Base-by-base conservation (phyloP, 108 stramenopile species). In the Asterionellopsis glacialis region DNA sequence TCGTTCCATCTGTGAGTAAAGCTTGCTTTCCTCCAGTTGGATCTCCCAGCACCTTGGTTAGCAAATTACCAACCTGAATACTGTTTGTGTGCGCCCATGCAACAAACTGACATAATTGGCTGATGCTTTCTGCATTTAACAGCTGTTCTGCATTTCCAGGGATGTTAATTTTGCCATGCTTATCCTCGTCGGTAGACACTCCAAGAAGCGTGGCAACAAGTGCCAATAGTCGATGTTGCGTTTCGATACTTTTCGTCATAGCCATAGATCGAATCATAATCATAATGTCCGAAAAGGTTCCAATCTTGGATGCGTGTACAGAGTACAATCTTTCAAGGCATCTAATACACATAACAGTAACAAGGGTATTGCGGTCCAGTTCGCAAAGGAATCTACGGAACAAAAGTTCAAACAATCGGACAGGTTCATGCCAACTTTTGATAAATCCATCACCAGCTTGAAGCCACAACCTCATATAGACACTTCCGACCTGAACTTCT, bases 381-480 rank as follows among this genome's bases (percentile, higher is more conserved):
- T 92, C 86, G 57, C 84, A 82, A 33, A 92, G 77, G 22, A 87
- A 79, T 23, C 87, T 65, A 39, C 87, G 75, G 62, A 85, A 88
- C 25, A 92, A 70, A 27, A 73, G 52, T 45, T 92, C 87, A 45
- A 88, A 86, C 28, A 92, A 67, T 7, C 77, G 69, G 24, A 71
- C 43, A 5, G 91, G 91, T 38, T 92, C 86, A 44, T 85, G 82
- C 78, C 84, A 79, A 13, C 65, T 59, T 26, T 73, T 73, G 58
- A 92, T 83, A 56, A 83, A 85, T 19, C 73, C 80, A 53, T 81
- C 84, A 21, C 84, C 84, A 13, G 84, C 85, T 59, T 86, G 69
- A 11, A 92, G 69, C 80, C 84, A 92, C 0, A 85, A 65, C 16
- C 84, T 58, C 74, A 92, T 83, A 70, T 92, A 92, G 19, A 85